Evolutionary conservation across 495 filamentous ascomycete species (phyloP), one percentile per base, ranked within the genome.

Genomic region (Hypoxylon trugodes): DNA sequence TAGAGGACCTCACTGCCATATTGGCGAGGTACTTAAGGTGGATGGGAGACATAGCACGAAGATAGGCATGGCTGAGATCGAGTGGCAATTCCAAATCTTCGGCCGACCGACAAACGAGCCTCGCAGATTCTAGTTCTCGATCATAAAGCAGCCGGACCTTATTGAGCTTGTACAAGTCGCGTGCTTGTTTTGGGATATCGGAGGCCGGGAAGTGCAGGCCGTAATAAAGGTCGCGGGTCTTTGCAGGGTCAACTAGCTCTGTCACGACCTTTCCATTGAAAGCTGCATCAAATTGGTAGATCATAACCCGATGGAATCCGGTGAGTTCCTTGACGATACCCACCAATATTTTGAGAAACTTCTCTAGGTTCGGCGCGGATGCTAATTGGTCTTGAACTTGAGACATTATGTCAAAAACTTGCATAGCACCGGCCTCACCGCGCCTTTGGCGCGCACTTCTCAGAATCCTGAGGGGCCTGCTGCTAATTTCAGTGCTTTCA

Each of bases 221-320:
- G 69, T 94, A 91, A 77, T 92, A 97, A 0, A 96, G 80, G 71
- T 96, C 92, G 52, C 89, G 89, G 0, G 91, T 92, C n/a, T 85
- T 84, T 24, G 83, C 73, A 2, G 89, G 87, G 68, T 98, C 91
- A 16, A 96, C 88, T 9, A 97, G 73, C 69, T 97, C 94, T 0
- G 92, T 90, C 30, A 97, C 93, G 1, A 96, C 92, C 38, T 86
- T 84, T 0, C 92, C 93, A 70, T 96, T 96, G 79, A 87, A 94
- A 2, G 79, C 71, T 37, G 85, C 80, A 71, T 98, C 93, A 61
- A 97, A 98, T 67, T 96, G 92, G 73, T 96, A 97, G 12, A 98
- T 83, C 89, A 97, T 90, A 7, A 96, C 90, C 1, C 93, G 90
- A 66, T 96, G 92, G 65, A 97, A 98, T 0, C 93, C 93, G 0